Evolutionary conservation across 176 grass and related monocot species (phyloP).

Genomic region (Alloteropsis semialata): DNA sequence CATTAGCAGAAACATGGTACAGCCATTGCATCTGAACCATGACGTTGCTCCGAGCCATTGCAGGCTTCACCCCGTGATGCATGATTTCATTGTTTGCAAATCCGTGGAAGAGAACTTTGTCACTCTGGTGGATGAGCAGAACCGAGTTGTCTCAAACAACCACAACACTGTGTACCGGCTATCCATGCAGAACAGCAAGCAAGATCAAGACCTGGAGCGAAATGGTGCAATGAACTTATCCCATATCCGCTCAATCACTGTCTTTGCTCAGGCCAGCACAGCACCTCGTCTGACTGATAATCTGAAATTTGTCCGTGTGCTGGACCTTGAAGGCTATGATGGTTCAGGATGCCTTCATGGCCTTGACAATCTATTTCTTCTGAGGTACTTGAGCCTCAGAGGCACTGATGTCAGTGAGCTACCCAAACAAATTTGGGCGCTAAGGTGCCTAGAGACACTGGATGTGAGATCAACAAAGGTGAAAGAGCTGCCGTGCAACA

Average conservation of each 20-base stretch:
- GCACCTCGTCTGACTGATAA: constrained; percentile 7
- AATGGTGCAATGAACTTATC: neutral
- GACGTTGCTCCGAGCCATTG: neutral
- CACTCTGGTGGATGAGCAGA: constrained; percentile 6
- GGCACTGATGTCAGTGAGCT: constrained; percentile 36
- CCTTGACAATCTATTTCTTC: constrained; percentile 4
- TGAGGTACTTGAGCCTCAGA: constrained; percentile 41
- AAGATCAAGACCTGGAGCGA: neutral
- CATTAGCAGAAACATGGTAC: constrained; percentile 32
- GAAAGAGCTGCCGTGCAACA: constrained; percentile 19
- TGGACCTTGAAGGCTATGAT: constrained; percentile 29
- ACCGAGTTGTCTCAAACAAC: neutral
- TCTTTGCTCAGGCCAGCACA: neutral
- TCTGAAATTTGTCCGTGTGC: constrained; percentile 14
- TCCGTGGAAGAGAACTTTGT: constrained; percentile 42
- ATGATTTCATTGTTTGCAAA: constrained; percentile 32
- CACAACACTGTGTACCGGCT: neutral
- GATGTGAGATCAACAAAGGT: constrained; percentile 41
- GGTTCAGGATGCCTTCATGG: constrained; percentile 24
- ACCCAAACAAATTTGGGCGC: constrained; percentile 11
- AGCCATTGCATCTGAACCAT: neutral
- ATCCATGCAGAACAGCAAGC: constrained; percentile 3
- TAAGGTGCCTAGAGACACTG: constrained; percentile 33
- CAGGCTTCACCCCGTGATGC: constrained; percentile 34
- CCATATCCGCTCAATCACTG: constrained; percentile 21